phyloP scores from a whole-genome alignment of 768 basidiomycete species.

The Mycena vulgaris region DNA sequence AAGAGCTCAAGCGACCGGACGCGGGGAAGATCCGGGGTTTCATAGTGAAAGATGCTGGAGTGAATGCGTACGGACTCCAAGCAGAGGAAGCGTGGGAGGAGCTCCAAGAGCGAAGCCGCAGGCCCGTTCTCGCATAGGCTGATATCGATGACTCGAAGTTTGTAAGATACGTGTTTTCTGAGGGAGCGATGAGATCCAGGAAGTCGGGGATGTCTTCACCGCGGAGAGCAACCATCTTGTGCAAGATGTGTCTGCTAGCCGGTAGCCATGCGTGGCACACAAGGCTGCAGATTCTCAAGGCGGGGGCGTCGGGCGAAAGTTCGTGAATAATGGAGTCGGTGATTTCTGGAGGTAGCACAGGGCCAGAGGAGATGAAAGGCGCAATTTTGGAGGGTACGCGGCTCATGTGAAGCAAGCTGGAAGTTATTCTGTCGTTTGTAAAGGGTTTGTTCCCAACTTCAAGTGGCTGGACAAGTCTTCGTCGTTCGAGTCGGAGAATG shows the following conservation, averaged over 20 bases:
- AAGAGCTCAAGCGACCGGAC: not conserved
- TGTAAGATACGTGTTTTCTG: conserved; percentile 13
- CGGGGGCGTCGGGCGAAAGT: not conserved
- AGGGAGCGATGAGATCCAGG: not conserved
- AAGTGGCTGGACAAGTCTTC: too few relatives aligned
- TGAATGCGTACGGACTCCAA: not conserved
- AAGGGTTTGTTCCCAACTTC: too few relatives aligned
- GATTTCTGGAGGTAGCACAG: conserved; percentile 19
- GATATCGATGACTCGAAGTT: not conserved
- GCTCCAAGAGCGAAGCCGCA: not conserved
- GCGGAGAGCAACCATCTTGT: not conserved
- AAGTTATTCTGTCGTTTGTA: too few relatives aligned
- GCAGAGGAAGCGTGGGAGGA: conserved; percentile 7
- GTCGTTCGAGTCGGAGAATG: too few relatives aligned
- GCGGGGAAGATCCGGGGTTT: not conserved
- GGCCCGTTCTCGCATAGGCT: not conserved
- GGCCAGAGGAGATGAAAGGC: not conserved
- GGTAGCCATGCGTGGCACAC: conserved; percentile 15
- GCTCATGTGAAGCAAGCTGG: too few relatives aligned
- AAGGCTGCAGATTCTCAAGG: not conserved
- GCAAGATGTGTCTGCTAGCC: conserved; percentile 7
- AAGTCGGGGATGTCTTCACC: conserved; percentile 8
- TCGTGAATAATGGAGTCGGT: conserved; percentile 8
- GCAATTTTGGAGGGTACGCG: not conserved
- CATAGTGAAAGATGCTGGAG: conserved; percentile 6